Conservation (phyloP, 116 monocot species). For the Phalaenopsis hybrid region DNA sequence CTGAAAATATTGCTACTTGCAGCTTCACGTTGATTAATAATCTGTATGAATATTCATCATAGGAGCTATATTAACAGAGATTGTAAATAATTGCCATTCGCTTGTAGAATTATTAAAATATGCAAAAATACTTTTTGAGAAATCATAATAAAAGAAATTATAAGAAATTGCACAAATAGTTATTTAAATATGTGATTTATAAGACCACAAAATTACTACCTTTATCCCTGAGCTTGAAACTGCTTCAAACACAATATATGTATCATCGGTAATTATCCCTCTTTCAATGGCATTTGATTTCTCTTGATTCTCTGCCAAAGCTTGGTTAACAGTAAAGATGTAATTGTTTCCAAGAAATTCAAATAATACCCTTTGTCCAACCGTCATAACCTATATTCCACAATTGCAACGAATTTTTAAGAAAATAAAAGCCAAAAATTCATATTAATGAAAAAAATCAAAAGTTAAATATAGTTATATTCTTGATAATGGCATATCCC, state of each 20-base stretch:
- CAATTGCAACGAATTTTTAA: slow-evolving; percentile 7
- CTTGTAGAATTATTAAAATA: slow-evolving; percentile 1
- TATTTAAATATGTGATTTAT: background rate
- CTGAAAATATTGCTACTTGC: slow-evolving; percentile 90
- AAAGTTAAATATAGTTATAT: background rate
- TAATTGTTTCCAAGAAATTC: slow-evolving; percentile 90
- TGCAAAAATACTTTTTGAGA: background rate
- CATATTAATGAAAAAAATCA: background rate
- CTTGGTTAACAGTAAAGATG: slow-evolving; percentile 84
- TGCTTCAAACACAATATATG: slow-evolving; percentile 89
- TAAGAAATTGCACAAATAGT: background rate
- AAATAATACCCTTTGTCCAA: slow-evolving; percentile 72
- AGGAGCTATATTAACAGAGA: background rate
- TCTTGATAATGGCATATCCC: background rate
- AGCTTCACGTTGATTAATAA: slow-evolving; percentile 92
- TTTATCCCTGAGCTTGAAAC: slow-evolving; percentile 88
- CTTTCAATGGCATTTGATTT: slow-evolving; percentile 53
- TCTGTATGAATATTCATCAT: slow-evolving; percentile 32
- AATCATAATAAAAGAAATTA: background rate
- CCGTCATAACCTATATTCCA: slow-evolving; percentile 75
- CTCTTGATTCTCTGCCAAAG: slow-evolving; percentile 74
- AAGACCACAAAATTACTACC: slow-evolving; percentile 28
- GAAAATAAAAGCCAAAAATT: background rate
- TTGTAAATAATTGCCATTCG: background rate
- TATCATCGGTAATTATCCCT: slow-evolving; percentile 70